Base-by-base conservation (phyloP, 768 basidiomycete genomes). In the Tricholoma sp. region DNA sequence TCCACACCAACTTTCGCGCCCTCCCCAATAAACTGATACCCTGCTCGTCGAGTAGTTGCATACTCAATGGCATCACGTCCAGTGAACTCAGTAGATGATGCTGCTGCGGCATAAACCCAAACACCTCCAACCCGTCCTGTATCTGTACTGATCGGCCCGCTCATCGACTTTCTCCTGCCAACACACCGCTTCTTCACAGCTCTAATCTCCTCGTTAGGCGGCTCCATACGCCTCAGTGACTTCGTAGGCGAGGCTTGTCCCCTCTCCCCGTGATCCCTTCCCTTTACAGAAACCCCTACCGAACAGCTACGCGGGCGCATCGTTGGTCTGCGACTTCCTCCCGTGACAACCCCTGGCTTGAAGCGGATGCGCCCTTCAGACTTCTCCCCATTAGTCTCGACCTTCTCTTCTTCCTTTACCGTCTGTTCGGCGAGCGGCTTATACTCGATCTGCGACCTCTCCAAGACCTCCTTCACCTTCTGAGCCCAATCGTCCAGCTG, bases 151-250 rank as follows among this genome's bases (percentile, higher is more conserved):
- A 70, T 37, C 3, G 68, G 66, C 10, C 71, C 76, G 31, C 62
- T 70, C 56, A 74, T 53, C 9, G 80, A 81, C 63, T 76, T 80
- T 52, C 80, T 72, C 54, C 81, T 68, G 7, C 80, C 78, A 9
- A 83, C 71, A 49, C 82, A 84, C 36, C 82, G 74, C 62, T 81
- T 83, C 72, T 84, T 84, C 63, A 82, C 59, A 2, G 69, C 78
- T 50, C 77, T 72, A 28, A 64, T 52, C n/a, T 70, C 66, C 32
- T 64, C 68, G 24, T 51, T 50, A 13, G 39, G 37, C 20, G 53
- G 52, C 2, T 52, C 58, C 29, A 65, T 57, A 15, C 49, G 54
- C 50, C 47, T 54, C 3, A 58, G 51, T 6, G 62, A 54, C n/a
- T 56, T 60, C 9, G 42, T 36, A 20, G 55, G 55, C 6, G 62